phyloP scores from a whole-genome alignment of 2,329 filamentous ascomycete species.

The Aureobasidium melanogenum region DNA sequence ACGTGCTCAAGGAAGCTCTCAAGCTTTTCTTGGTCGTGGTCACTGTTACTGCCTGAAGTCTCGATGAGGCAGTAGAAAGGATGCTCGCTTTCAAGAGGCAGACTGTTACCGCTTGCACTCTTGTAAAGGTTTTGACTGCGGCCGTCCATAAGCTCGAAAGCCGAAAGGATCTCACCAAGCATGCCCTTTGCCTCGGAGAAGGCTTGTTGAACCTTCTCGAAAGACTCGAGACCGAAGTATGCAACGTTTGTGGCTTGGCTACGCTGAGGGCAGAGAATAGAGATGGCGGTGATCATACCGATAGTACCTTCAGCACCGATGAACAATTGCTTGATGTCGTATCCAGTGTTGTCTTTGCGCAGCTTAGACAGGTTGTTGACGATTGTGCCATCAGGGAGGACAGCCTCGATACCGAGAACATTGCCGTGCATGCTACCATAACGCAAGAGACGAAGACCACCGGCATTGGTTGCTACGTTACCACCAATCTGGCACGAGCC shows the following conservation, averaged over 20 bases:
- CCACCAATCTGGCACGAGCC: constrained; percentile 94
- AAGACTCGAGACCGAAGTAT: constrained; percentile 84
- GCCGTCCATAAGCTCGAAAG: constrained; percentile 95
- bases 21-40: constrained; percentile 88
- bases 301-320: constrained; percentile 94
- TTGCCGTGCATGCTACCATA: constrained; percentile 94
- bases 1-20: constrained; percentile 85
- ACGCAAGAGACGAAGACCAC: constrained; percentile 76
- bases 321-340: constrained; percentile 94
- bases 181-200: constrained; percentile 85
- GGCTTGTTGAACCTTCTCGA: constrained; percentile 76
- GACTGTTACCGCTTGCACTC: constrained; percentile 63
- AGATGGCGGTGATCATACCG: constrained; percentile 84
- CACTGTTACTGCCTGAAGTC: constrained; percentile 87
- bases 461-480: constrained; percentile 92
- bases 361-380: constrained; percentile 80
- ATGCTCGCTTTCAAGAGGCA: constrained; percentile 72
- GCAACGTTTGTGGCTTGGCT: constrained; percentile 88
- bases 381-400: constrained; percentile 86
- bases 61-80: constrained; percentile 97
- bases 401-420: constrained; percentile 85
- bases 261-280: constrained; percentile 80
- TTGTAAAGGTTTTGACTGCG: constrained; percentile 70
- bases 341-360: constrained; percentile 97
- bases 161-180: constrained; percentile 89